A percentile compares a stretch with the other conserved stretches of the same genome.
These are phyloP conservation scores for Myriangium duriaei DNA, from an alignment of 2,329 filamentous ascomycete species.

Conservation along the genomic window DNA sequence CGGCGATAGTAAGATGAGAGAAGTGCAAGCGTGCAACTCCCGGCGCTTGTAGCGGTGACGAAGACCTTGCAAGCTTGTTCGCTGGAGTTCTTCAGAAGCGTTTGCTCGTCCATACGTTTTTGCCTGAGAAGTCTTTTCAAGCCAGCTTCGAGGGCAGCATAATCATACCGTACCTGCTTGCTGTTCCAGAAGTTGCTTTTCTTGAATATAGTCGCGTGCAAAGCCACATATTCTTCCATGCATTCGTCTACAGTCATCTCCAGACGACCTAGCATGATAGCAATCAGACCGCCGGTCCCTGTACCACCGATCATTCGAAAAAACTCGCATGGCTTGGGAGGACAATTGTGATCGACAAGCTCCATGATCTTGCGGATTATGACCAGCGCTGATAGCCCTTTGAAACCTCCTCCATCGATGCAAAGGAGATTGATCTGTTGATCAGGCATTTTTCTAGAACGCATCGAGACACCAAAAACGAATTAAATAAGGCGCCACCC, in stretches of 20 bases:
- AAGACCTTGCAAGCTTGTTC: slow-evolving; percentile 47
- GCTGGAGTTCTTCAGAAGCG: slow-evolving; percentile 46
- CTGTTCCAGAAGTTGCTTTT: slow-evolving; percentile 1
- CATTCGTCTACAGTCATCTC: slow-evolving; percentile 13
- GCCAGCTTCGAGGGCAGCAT: background rate
- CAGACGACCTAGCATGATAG: slow-evolving; percentile 16
- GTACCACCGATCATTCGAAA: slow-evolving; percentile 32
- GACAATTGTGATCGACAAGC: slow-evolving; percentile 18
- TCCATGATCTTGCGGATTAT: slow-evolving; percentile 27
- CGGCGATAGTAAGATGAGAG: slow-evolving; percentile 16
- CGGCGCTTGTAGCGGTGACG: background rate
- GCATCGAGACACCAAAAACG: too few species aligned
- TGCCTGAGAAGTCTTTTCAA: slow-evolving; percentile 12
- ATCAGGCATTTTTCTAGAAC: background rate
- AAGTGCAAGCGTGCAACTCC: background rate
- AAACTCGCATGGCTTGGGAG: slow-evolving; percentile 25
- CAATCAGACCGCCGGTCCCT: slow-evolving; percentile 25
- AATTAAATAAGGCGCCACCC: too few species aligned
- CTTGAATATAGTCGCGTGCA: slow-evolving; percentile 7
- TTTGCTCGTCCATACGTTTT: background rate
- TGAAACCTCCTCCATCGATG: slow-evolving; percentile 29
- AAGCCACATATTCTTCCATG: slow-evolving; percentile 10
- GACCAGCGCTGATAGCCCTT: slow-evolving; percentile 26
- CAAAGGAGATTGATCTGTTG: slow-evolving; percentile 10
- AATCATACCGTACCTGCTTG: slow-evolving; percentile 11